Conservation (phyloP, 352 stramenopile genomes). For the Globisporangium echinulatum region DNA sequence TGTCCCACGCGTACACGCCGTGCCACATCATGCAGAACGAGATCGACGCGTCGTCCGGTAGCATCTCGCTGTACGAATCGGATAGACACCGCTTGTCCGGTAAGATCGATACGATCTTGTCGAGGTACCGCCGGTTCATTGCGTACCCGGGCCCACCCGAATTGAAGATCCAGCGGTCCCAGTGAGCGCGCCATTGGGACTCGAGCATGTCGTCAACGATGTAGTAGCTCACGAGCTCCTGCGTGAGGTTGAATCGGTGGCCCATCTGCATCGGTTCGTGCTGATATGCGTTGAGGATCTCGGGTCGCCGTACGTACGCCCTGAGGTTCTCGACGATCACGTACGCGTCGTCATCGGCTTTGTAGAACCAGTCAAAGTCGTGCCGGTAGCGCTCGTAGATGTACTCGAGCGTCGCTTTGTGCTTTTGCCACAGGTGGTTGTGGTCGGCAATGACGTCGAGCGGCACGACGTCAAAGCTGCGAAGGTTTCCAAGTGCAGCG, state of each 20-base stretch:
- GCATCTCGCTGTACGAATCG: slow-evolving; percentile 57
- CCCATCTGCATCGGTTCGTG: slow-evolving; percentile 73
- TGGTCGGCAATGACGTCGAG: slow-evolving; percentile 69
- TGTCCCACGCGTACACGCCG: slow-evolving; percentile 64
- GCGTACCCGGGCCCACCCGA: slow-evolving; percentile 67
- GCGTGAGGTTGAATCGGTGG: slow-evolving; percentile 71
- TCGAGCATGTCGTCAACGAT: slow-evolving; percentile 60
- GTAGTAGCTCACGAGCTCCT: slow-evolving; percentile 70
- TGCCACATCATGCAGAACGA: slow-evolving; percentile 87
- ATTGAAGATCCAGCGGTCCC: slow-evolving; percentile 76
- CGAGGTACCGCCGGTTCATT: slow-evolving; percentile 74
- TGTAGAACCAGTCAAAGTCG: slow-evolving; percentile 86
- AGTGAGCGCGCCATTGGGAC: slow-evolving; percentile 42
- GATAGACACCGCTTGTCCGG: slow-evolving; percentile 55
- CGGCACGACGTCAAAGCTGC: slow-evolving; percentile 48
- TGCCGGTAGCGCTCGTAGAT: slow-evolving; percentile 66
- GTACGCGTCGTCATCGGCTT: slow-evolving; percentile 78
- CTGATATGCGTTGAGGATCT: slow-evolving; percentile 53
- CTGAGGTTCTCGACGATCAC: slow-evolving; percentile 77
- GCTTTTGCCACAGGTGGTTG: slow-evolving; percentile 82
- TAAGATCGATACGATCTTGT: slow-evolving; percentile 56
- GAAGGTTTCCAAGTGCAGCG: slow-evolving; percentile 9
- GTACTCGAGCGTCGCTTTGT: slow-evolving; percentile 68
- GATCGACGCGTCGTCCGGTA: slow-evolving; percentile 74
- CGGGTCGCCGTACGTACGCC: slow-evolving; percentile 45